A percentile compares a stretch with the other conserved stretches of the same genome.
Conservation (phyloP, 1,284 basidiomycete species). For the Ustilago loliicola region DNA sequence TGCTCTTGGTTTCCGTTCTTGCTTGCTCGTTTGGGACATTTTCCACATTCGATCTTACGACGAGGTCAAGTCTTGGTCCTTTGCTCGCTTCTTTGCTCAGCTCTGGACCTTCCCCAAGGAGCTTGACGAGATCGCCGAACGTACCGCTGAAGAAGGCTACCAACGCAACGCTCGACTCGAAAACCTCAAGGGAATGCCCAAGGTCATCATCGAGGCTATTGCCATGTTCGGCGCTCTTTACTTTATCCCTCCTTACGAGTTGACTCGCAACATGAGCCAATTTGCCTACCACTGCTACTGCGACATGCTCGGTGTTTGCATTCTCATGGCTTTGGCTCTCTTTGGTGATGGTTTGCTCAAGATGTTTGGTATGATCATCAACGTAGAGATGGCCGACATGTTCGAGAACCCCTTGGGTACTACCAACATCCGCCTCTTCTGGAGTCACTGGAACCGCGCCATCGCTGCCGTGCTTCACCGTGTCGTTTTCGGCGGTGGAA, state of each 20-base stretch:
- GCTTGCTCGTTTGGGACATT: constrained; percentile 67
- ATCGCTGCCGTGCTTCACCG: constrained; percentile 69
- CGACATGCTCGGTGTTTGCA: constrained; percentile 55
- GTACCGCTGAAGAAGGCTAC: constrained; percentile 54
- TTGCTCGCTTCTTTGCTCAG: constrained; percentile 62
- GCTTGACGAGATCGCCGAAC: constrained; percentile 58
- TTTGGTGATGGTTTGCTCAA: constrained; percentile 65
- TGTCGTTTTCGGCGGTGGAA: constrained; percentile 67
- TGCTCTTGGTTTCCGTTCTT: constrained; percentile 66
- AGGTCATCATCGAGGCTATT: constrained; percentile 54
- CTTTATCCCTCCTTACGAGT: constrained; percentile 63
- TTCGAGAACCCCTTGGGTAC: constrained; percentile 68
- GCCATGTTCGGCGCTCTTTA: constrained; percentile 56
- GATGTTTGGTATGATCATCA: constrained; percentile 58
- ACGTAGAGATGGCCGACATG: constrained; percentile 68
- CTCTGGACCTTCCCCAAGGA: constrained; percentile 69
- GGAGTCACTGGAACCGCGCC: constrained; percentile 70
- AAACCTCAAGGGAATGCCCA: constrained; percentile 60
- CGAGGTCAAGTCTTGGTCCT: constrained; percentile 63
- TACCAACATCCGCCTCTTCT: constrained; percentile 68
- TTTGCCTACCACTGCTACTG: constrained; percentile 63
- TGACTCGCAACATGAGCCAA: constrained; percentile 59
- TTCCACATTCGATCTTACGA: constrained; percentile 61
- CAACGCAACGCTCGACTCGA: constrained; percentile 54
- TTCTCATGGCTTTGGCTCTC: constrained; percentile 63